These are phyloP conservation scores for Yarrowia sp. DNA, from an alignment of 805 yeast genomes.

Conservation along the genomic window DNA sequence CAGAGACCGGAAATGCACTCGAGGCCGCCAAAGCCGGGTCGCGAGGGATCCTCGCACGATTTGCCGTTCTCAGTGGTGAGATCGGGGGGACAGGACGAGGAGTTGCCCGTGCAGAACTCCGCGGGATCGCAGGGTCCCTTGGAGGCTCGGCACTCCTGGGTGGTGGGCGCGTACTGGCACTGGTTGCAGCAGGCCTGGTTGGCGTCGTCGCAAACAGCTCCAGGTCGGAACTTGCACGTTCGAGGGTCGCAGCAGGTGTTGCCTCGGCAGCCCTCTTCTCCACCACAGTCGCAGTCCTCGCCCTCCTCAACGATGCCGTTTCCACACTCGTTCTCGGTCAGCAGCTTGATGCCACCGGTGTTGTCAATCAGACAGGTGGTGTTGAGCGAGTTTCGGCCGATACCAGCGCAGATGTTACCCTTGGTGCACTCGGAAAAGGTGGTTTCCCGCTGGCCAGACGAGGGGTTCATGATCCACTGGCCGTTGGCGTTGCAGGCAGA, in stretches of 20 bases:
- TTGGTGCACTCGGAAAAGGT: constrained; percentile 39
- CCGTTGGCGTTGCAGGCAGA: constrained; percentile 39
- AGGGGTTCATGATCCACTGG: constrained; percentile 42
- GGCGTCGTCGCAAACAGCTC: constrained; percentile 27
- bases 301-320: constrained; percentile 44
- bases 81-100: constrained; percentile 39
- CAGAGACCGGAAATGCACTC: constrained; percentile 40
- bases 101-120: constrained; percentile 40
- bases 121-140: constrained; percentile 41
- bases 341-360: constrained; percentile 34
- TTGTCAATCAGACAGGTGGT: constrained; percentile 38
- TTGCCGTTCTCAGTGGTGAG: constrained; percentile 35
- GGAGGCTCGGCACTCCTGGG: constrained; percentile 37
- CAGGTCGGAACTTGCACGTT: constrained; percentile 36
- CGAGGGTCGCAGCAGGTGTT: constrained; percentile 39
- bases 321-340: constrained; percentile 40
- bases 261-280: constrained; percentile 38
- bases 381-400: constrained; percentile 35
- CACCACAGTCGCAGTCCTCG: constrained; percentile 44
- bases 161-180: constrained; percentile 37
- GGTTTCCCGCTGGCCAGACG: constrained; percentile 35
- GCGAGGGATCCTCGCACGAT: constrained; percentile 31
- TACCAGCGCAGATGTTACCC: constrained; percentile 40
- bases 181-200: constrained; percentile 36
- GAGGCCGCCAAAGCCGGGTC: constrained; percentile 25